phyloP scores from a whole-genome alignment of 2,329 filamentous ascomycete genomes.

The Pseudogymnoascus destructans region DNA sequence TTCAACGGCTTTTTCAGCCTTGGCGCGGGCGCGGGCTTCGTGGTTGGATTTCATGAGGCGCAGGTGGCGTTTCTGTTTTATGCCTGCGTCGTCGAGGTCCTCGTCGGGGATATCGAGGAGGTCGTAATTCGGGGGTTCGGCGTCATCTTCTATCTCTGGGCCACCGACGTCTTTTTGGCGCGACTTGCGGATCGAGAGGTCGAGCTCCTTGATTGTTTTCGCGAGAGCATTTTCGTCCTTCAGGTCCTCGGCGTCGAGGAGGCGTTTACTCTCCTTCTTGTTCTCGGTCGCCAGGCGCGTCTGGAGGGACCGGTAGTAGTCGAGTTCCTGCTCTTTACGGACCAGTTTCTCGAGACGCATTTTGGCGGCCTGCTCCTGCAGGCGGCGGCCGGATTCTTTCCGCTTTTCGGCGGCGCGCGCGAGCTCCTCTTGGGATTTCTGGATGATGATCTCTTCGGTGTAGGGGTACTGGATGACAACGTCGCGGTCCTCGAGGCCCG shows the following conservation, averaged over 20 bases:
- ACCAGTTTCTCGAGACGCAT: slow-evolving; percentile 93
- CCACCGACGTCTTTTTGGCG: slow-evolving; percentile 84
- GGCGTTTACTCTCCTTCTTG: slow-evolving; percentile 80
- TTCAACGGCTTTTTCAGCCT: slow-evolving; percentile 89
- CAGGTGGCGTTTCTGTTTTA: slow-evolving; percentile 90
- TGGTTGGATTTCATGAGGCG: slow-evolving; percentile 87
- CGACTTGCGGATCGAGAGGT: slow-evolving; percentile 78
- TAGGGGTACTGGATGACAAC: slow-evolving; percentile 85
- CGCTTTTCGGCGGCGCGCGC: slow-evolving; percentile 83
- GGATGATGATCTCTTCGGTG: slow-evolving; percentile 76
- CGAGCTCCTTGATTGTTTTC: slow-evolving; percentile 73
- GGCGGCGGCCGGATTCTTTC: slow-evolving; percentile 78
- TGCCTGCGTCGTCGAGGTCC: slow-evolving; percentile 74
- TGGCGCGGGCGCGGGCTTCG: slow-evolving; percentile 84
- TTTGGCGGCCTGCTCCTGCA: slow-evolving; percentile 94
- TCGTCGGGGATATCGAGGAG: slow-evolving; percentile 84
- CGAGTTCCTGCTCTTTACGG: slow-evolving; percentile 87
- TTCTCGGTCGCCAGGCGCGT: slow-evolving; percentile 56
- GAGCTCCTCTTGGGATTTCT: slow-evolving; percentile 91
- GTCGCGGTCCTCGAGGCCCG: slow-evolving; percentile 78
- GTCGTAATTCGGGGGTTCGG: slow-evolving; percentile 72
- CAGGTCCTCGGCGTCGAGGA: slow-evolving; percentile 82
- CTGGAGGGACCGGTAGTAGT: slow-evolving; percentile 83
- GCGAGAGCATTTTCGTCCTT: slow-evolving; percentile 84
- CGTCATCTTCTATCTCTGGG: slow-evolving; percentile 62